Evolutionary conservation across 2,329 filamentous ascomycete genomes (phyloP).

Genomic region (Apiospora arundinis): DNA sequence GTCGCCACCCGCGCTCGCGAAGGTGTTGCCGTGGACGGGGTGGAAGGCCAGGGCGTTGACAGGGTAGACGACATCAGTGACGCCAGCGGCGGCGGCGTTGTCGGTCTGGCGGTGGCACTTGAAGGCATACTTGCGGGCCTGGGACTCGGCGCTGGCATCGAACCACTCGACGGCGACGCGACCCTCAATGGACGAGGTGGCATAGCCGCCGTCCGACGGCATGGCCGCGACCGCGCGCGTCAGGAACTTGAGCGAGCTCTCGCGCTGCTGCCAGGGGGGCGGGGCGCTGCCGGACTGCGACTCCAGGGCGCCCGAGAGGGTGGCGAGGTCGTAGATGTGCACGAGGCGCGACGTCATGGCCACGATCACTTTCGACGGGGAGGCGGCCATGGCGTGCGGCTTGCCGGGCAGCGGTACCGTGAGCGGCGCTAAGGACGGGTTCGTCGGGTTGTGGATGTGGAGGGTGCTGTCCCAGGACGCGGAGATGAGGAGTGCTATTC

Average conservation of each 20-base stretch:
- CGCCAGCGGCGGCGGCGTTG: slow-evolving; percentile 49
- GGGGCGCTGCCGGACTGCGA: slow-evolving; percentile 52
- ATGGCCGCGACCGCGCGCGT: slow-evolving; percentile 93
- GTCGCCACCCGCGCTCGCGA: slow-evolving; percentile 88
- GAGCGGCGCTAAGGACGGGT: slow-evolving; percentile 60
- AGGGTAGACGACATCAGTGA: slow-evolving; percentile 84
- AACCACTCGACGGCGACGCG: slow-evolving; percentile 98
- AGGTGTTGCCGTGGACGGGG: slow-evolving; percentile 75
- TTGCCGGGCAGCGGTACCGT: slow-evolving; percentile 80
- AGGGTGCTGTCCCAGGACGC: slow-evolving; percentile 94
- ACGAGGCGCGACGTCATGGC: slow-evolving; percentile 95
- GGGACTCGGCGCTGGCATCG: slow-evolving; percentile 84
- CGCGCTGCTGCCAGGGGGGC: slow-evolving; percentile 90
- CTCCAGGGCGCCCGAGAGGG: slow-evolving; percentile 63
- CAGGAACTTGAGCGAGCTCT: slow-evolving; percentile 95
- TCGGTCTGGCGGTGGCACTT: slow-evolving; percentile 91
- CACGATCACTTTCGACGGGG: slow-evolving; percentile 82
- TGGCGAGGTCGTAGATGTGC: slow-evolving; percentile 88
- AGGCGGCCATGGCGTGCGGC: slow-evolving; percentile 85
- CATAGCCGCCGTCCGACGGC: slow-evolving; percentile 95
- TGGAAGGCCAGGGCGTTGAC: slow-evolving; percentile 92
- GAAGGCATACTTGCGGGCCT: slow-evolving; percentile 96
- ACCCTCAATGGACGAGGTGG: slow-evolving; percentile 90
- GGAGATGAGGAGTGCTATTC: slow-evolving; percentile 77
- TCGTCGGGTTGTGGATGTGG: slow-evolving; percentile 76